phyloP scores from a whole-genome alignment of 2,329 filamentous ascomycete species.

The Ceratocystis papillata region DNA sequence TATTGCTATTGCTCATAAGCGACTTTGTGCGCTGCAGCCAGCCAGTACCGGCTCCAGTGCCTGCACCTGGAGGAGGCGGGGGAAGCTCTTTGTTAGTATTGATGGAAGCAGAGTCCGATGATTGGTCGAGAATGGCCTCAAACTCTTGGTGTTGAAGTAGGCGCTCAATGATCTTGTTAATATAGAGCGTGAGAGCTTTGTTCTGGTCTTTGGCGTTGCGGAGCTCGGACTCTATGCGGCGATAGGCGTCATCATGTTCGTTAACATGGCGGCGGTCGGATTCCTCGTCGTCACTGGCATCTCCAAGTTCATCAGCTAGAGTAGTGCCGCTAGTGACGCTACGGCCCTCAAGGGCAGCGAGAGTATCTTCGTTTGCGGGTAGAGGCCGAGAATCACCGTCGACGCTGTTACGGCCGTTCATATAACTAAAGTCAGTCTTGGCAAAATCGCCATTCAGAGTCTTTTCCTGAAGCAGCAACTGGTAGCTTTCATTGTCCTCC shows the following conservation, averaged over 20 bases:
- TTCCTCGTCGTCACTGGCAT: slow-evolving; percentile 51
- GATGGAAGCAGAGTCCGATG: slow-evolving; percentile 40
- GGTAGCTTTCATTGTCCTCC: slow-evolving; percentile 98
- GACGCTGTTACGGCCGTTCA: slow-evolving; percentile 19
- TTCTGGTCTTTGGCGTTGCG: slow-evolving; percentile 82
- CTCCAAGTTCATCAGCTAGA: slow-evolving; percentile 79
- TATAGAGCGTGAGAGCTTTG: slow-evolving; percentile 92
- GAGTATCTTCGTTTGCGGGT: slow-evolving; percentile 46
- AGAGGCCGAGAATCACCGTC: slow-evolving; percentile 31
- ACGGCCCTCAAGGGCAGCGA: slow-evolving; percentile 52
- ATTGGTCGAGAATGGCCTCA: slow-evolving; percentile 81
- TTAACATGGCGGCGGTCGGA: slow-evolving; percentile 43
- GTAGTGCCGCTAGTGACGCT: slow-evolving; percentile 28
- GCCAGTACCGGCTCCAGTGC: slow-evolving; percentile 34
- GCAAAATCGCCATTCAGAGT: slow-evolving; percentile 89
- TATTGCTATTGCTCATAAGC: slow-evolving; percentile 28
- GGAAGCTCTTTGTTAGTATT: slow-evolving; percentile 78
- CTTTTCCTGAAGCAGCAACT: slow-evolving; percentile 85
- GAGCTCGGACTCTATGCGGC: slow-evolving; percentile 65
- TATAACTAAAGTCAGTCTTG: slow-evolving; percentile 68
- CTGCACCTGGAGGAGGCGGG: slow-evolving; percentile 44
- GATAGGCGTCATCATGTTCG: slow-evolving; percentile 52
- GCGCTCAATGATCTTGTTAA: slow-evolving; percentile 97
- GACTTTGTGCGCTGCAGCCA: slow-evolving; percentile 53
- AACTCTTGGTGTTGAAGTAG: slow-evolving; percentile 90